Base-by-base conservation (phyloP, 2,329 filamentous ascomycete genomes). In the Lomentospora prolificans region DNA sequence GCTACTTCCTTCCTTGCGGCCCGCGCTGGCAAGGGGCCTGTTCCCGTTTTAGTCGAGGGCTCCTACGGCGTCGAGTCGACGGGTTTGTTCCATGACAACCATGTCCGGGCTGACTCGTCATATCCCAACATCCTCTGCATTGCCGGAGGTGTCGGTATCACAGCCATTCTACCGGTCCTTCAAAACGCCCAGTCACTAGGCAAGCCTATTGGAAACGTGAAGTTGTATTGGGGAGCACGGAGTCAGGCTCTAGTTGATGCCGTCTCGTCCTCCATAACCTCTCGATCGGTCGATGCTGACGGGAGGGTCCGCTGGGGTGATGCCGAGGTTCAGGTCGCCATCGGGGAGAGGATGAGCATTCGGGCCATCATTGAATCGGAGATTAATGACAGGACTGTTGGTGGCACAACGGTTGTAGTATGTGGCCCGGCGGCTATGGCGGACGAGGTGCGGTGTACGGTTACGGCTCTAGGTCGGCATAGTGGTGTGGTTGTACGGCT, bases 91-190 rank as follows among this genome's bases (percentile, higher is more conserved):
- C 24, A 31, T 3, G 10, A 51, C 3, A 53, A 39, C 30, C 28
- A 41, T 6, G 51, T 28, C 51, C 51, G 6, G 28, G 51, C 31
- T 3, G 51, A 53, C 12, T 22, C 53, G 7, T 17, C 17, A n/a
- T 55, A 30, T 36, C 53, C 65, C 4, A 64, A 64, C 30, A 53
- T 65, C 0, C 53, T 68, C 5, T 63, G 61, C 55, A 66, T 68
- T 4, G 65, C 66, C 0, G 66, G 66, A 3, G 66, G 66, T 25
- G 66, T 68, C 4, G 66, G 66, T 14, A 57, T 67, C 36, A 66
- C 66, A 2, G 66, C 61, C 3, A 60, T 67, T 0, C 50, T 68
- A 1, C 64, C 66, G 2, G 58, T 61, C 3, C 58, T 67, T 2
- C 59, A 61, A 41, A 53, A 53, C 28, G 62, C 62, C 1, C 52